A percentile compares a stretch with the other conserved stretches of the same genome.
Evolutionary conservation across 192 early-diverging fungal genomes (phyloP).

Genomic region (Coemansia sp.): DNA sequence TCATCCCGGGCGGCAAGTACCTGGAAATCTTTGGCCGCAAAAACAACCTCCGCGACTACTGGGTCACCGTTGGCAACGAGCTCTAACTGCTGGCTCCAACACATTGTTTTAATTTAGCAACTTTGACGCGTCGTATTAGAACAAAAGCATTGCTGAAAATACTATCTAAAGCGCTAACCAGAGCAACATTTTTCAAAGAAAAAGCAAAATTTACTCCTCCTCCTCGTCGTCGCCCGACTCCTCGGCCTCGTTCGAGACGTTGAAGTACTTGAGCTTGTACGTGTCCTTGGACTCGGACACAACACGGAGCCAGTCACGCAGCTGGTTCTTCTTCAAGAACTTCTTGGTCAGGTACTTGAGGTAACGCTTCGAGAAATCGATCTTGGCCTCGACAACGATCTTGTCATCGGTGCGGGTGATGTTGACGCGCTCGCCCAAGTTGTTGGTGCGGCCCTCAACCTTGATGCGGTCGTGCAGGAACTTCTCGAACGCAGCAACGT

Average conservation of each 20-base stretch:
- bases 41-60: constrained; percentile 93
- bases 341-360: constrained; percentile 99
- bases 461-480: constrained; percentile 98
- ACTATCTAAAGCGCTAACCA: background rate
- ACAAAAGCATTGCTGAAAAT: background rate
- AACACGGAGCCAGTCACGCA: constrained; percentile 98
- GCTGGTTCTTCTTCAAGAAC: constrained; percentile 99
- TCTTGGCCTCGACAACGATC: constrained; percentile 77
- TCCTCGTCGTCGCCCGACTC: constrained; percentile 40
- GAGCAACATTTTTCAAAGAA: constrained; percentile 3
- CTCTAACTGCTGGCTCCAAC: constrained; percentile 52
- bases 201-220: constrained; percentile 41
- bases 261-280: constrained; percentile 94
- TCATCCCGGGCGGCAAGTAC: constrained; percentile 88
- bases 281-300: constrained; percentile 81
- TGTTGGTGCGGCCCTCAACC: constrained; percentile 93
- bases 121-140: background rate
- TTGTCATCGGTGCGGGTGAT: constrained; percentile 76
- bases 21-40: constrained; percentile 95
- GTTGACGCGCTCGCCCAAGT: constrained; percentile 83
- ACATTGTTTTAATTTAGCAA: background rate
- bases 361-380: constrained; percentile 96
- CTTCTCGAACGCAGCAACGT: constrained; percentile 96
- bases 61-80: constrained; percentile 97
- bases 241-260: constrained; percentile 49